phyloP scores from a whole-genome alignment of 2,329 filamentous ascomycete genomes.

The Phaeosphaeriaceae sp. region DNA sequence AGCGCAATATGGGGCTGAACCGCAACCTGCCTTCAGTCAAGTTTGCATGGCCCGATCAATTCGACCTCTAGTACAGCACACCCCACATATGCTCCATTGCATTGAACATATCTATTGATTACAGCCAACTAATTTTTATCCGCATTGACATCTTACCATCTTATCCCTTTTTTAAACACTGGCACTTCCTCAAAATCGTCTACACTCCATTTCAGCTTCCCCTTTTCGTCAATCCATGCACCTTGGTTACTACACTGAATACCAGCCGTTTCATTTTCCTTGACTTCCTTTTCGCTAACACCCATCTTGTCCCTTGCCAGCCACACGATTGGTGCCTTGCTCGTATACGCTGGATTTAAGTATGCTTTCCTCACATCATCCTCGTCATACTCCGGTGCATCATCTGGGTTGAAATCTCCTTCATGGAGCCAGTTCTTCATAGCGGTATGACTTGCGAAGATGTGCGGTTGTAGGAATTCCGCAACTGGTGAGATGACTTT shows the following conservation, averaged over 20 bases:
- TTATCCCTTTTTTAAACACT: conserved; percentile 38
- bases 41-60: too few relatives aligned
- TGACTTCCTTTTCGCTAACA: conserved; percentile 39
- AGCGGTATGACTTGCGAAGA: conserved; percentile 42
- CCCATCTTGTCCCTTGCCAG: conserved; percentile 41
- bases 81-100: too few relatives aligned
- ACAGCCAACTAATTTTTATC: too few relatives aligned
- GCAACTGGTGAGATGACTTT: conserved; percentile 38
- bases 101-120: too few relatives aligned
- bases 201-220: conserved; percentile 36
- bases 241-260: conserved; percentile 40
- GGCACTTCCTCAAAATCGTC: conserved; percentile 42
- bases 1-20: conserved; percentile 1
- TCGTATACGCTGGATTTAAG: conserved; percentile 43
- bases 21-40: too few relatives aligned
- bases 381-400: conserved; percentile 42
- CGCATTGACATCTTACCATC: conserved; percentile 25
- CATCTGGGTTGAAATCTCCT: conserved; percentile 38
- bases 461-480: conserved; percentile 44
- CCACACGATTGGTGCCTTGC: conserved; percentile 43
- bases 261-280: conserved; percentile 37
- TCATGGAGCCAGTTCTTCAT: conserved; percentile 44
- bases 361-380: conserved; percentile 44
- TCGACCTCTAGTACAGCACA: too few relatives aligned
- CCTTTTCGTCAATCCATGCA: conserved; percentile 43